Conservation (phyloP, 176 grass and related monocot species). For the Eragrostis nindensis region DNA sequence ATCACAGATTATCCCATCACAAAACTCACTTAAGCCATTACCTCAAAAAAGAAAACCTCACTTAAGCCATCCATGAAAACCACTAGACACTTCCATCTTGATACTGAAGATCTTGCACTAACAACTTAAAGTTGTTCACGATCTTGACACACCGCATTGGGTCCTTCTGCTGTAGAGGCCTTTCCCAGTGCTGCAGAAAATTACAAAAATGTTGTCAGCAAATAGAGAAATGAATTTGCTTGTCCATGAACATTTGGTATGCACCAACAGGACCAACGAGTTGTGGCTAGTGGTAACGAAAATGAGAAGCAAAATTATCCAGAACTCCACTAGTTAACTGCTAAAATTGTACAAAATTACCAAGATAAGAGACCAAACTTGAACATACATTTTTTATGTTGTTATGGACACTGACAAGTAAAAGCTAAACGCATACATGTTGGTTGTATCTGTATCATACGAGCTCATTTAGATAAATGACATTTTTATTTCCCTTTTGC, state of each 20-base stretch:
- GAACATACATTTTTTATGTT: too few relatives aligned
- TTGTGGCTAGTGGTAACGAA: too few relatives aligned
- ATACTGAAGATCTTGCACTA: background rate
- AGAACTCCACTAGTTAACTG: too few relatives aligned
- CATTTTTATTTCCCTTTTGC: too few relatives aligned
- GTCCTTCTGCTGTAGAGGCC: background rate
- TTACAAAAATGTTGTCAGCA: background rate
- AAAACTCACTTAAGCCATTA: background rate
- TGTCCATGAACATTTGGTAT: background rate
- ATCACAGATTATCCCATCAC: background rate
- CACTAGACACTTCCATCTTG: background rate
- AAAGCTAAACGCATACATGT: too few relatives aligned
- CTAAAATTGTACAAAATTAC: too few relatives aligned
- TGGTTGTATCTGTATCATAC: too few relatives aligned
- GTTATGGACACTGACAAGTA: too few relatives aligned
- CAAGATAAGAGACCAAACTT: too few relatives aligned
- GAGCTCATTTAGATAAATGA: too few relatives aligned
- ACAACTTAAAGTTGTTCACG: background rate
- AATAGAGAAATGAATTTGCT: background rate
- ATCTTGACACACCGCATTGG: background rate
- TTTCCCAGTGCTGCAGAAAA: background rate
- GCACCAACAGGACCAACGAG: too few relatives aligned
- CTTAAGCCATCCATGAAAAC: background rate
- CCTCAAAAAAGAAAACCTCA: background rate
- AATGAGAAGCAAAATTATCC: too few relatives aligned